Conservation (phyloP, 176 grass and related monocot species). For the Ensete glaucum region DNA sequence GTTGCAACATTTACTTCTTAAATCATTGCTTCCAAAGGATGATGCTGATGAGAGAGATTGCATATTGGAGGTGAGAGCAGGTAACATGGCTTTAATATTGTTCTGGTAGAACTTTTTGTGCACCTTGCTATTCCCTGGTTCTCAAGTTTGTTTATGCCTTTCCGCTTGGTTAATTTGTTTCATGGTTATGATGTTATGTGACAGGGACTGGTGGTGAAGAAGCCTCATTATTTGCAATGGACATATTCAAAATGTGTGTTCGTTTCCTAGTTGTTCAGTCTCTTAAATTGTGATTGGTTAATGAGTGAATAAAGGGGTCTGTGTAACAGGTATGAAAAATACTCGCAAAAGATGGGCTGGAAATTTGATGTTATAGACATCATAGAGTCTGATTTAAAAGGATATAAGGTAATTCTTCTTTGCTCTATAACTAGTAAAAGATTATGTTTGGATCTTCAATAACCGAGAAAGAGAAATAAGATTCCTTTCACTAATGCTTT, state of each 20-base stretch:
- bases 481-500: neutral
- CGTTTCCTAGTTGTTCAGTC: neutral
- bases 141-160: neutral
- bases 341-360: constrained; percentile 78
- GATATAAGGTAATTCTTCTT: constrained; percentile 66
- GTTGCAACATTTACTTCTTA: constrained; percentile 48
- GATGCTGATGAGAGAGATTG: constrained; percentile 86
- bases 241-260: constrained; percentile 82
- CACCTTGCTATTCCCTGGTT: neutral
- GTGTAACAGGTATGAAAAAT: constrained; percentile 67
- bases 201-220: constrained; percentile 93
- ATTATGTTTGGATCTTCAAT: neutral
- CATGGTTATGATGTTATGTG: constrained; percentile 15
- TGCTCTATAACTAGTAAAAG: neutral
- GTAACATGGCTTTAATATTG: constrained; percentile 26
- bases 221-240: constrained; percentile 92
- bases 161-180: neutral
- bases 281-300: neutral
- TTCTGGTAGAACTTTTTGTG: neutral
- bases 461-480: neutral
- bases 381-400: constrained; percentile 83
- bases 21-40: constrained; percentile 70
- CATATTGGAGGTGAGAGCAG: constrained; percentile 85
- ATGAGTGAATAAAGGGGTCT: constrained; percentile 7
- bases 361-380: constrained; percentile 81